Percentiles rank a stretch among this genome's conserved stretches.
phyloP scores from a whole-genome alignment of 805 yeast species.

The Pichia californica region DNA sequence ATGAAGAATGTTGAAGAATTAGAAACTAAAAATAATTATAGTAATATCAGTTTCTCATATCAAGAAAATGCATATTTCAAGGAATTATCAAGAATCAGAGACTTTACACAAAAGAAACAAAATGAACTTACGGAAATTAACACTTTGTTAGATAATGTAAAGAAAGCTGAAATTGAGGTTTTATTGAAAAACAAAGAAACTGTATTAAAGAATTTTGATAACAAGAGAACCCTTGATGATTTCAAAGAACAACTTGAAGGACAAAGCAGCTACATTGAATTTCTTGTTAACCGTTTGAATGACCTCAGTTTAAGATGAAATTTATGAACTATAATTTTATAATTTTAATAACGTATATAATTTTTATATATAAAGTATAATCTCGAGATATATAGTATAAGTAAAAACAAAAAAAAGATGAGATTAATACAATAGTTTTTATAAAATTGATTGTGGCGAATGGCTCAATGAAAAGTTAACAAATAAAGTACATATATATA shows the following conservation, averaged over 20 bases:
- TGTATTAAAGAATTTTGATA: conserved; percentile 6
- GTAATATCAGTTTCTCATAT: conserved; percentile 15
- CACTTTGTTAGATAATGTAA: conserved; percentile 12
- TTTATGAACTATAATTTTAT: no score
- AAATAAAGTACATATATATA: no score
- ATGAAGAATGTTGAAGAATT: conserved; percentile 9
- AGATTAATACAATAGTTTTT: no score
- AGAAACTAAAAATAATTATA: conserved; percentile 4
- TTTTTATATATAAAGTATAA: no score
- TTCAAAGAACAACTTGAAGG: conserved; percentile 18
- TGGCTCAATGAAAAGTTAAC: no score
- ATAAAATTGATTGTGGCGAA: no score
- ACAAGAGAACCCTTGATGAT: conserved; percentile 8
- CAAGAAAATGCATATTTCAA: conserved; percentile 21
- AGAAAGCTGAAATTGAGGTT: conserved; percentile 15
- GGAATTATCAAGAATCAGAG: conserved; percentile 20
- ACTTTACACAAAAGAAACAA: conserved; percentile 16
- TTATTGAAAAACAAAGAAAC: conserved; percentile 5
- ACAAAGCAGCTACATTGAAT: conserved; percentile 11
- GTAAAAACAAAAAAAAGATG: no score
- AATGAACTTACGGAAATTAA: conserved; percentile 12
- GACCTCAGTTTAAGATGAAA: conserved; percentile 6
- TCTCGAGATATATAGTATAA: no score
- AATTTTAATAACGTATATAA: no score
- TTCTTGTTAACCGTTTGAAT: conserved; percentile 8